Evolutionary conservation across 2,329 filamentous ascomycete species (phyloP), one percentile per base, ranked within the genome.

Genomic region (Bipolaris oryzae): DNA sequence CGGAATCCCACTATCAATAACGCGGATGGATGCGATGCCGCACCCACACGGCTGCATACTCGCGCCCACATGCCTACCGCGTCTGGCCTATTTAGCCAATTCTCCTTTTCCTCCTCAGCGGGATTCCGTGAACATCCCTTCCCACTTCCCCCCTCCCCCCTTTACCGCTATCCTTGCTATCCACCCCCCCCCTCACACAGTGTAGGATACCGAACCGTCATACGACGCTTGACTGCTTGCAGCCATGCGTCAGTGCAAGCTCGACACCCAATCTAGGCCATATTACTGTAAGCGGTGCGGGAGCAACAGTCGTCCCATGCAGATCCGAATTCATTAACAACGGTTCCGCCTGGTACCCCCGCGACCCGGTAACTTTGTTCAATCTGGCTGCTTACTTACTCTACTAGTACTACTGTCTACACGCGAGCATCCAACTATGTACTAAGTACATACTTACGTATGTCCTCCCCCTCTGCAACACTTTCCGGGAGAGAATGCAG

Each of bases 331-430:
- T 67, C 57, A 50, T 68, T 63, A 66, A 65, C 67, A 49, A 63
- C 64, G 60, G 61, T 67, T 65, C 67, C 60, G 65, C 64, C 64
- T 70, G 47, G 59, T 58, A 57, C 33, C 61, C 61, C 67, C 54
- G 53, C 7, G 25, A 18, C 16, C 58, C 53, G 63, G 58, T 63
- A 64, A 66, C 61, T 57, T 58, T 48, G 58, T 50, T 62, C 55
- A 50, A 41, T 23, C 34, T 44, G 25, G 39, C 15, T 57, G 46
- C n/a, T n/a, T n/a, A n/a, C 57, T 55, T 56, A 55, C 25, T 28
- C 25, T 28, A 28, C 25, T 28, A 28, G 25, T 28, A 28, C 9
- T 25, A 25, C 23, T 25, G 23, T 2, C 25, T 28, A 28, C 25
- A 28, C 25, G 25, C 25, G 25, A 28, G 25, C 45, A 41, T 41